These are phyloP conservation scores for Pichia scutulata DNA, from an alignment of 805 yeast genomes.

Conservation along the genomic window DNA sequence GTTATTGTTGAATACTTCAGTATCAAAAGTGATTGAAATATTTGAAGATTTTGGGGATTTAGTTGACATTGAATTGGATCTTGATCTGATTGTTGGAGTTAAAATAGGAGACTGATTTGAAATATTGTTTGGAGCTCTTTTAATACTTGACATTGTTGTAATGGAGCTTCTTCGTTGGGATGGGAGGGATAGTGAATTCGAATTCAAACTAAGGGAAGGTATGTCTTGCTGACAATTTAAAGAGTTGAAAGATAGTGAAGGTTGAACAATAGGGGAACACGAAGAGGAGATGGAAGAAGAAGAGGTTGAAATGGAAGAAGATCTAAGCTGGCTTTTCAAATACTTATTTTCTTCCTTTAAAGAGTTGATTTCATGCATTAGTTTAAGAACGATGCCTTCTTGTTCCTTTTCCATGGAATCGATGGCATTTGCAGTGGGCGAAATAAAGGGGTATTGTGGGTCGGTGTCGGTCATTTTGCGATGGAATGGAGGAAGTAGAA, in stretches of 20 bases:
- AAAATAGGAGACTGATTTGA: neutral
- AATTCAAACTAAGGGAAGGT: neutral
- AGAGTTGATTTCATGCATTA: conserved; percentile 52
- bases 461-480: neutral
- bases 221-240: neutral
- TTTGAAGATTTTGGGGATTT: neutral
- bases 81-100: neutral
- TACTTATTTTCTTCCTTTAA: conserved; percentile 46
- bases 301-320: conserved; percentile 17
- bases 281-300: conserved; percentile 4
- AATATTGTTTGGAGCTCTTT: neutral
- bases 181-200: neutral
- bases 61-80: neutral
- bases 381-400: conserved; percentile 61
- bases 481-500: neutral
- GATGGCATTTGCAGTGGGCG: conserved; percentile 31
- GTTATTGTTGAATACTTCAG: neutral
- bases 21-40: neutral
- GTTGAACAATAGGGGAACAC: conserved; percentile 3
- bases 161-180: neutral
- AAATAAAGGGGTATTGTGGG: neutral
- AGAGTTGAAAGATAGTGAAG: neutral
- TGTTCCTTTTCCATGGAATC: conserved; percentile 67
- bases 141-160: neutral
- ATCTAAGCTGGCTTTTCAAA: conserved; percentile 21